Evolutionary conservation across 805 yeast genomes (phyloP).

Genomic region (Saturnispora quitensis): DNA sequence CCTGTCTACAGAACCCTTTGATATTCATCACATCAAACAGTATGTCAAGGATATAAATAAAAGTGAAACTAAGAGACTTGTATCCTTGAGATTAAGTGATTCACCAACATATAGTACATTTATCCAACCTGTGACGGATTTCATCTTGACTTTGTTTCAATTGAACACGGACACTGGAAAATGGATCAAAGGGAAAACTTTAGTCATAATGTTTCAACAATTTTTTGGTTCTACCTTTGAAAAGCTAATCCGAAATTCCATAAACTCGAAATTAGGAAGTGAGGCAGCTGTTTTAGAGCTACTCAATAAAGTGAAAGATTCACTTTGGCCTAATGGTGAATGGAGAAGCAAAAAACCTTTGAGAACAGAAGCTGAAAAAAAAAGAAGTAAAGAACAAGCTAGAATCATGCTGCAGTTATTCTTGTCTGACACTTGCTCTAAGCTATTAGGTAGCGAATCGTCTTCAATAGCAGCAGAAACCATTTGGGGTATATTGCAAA

Average conservation of each 20-base stretch:
- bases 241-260: conserved; percentile 43
- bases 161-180: conserved; percentile 42
- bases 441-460: conserved; percentile 61
- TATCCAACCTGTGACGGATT: conserved; percentile 74
- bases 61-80: conserved; percentile 26
- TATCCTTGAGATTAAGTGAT: background rate
- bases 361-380: conserved; percentile 44
- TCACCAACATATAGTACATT: conserved; percentile 32
- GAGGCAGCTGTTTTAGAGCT: conserved; percentile 39
- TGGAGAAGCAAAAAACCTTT: conserved; percentile 36
- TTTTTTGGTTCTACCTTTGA: conserved; percentile 80
- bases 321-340: conserved; percentile 44
- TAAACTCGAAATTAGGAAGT: conserved; percentile 30
- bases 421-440: conserved; percentile 56
- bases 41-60: conserved; percentile 36
- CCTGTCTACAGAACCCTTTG: conserved; percentile 62
- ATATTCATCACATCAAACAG: conserved; percentile 11
- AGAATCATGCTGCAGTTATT: conserved; percentile 43
- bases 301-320: conserved; percentile 23
- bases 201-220: conserved; percentile 74
- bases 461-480: conserved; percentile 53
- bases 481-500: conserved; percentile 62
- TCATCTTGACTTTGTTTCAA: conserved; percentile 62
- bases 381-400: conserved; percentile 50
- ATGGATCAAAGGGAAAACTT: conserved; percentile 82